Base-by-base conservation (phyloP, 139 green algal genomes). In the Chlorella sorokiniana region DNA sequence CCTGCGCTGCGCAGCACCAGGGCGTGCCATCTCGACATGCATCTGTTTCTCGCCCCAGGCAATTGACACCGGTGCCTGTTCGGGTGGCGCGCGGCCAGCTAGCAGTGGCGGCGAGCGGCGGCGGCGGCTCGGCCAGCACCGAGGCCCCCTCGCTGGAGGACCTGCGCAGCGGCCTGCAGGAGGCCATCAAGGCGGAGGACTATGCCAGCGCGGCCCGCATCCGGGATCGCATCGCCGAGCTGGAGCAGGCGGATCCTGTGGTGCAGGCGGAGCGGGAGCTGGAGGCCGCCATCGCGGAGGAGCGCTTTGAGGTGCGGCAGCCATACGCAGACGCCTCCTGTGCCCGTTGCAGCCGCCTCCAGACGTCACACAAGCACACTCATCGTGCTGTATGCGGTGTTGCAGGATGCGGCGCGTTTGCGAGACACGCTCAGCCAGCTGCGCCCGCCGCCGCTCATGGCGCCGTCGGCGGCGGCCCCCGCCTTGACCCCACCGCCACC, bases 391-490 rank as follows among this genome's bases (percentile, higher is more conserved):
- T 27, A 1, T 73, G 41, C 37, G 16, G 11, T 25, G 23, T 22
- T 62, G 56, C 71, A 75, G 61, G 81, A 86, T 33, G 81, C 81
- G 5, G 81, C 81, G 4, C n/a, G 4, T 10, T 14, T 86, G 81
- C 40, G 81, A 7, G 81, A 86, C 27, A 56, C 59, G 14, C 35
- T 86, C 8, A 56, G 45, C 9, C 5, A 77, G 40, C 29, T 86
- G 40, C 54, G 18, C 10, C 81, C 81, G 37, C 81, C 81, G 37
- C 59, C 71, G 61, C 61, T n/a, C n/a, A n/a, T n/a, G n/a, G n/a
- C 75, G 22, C 29, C n/a, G 5, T 7, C 42, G 5, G n/a, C 31
- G 16, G 29, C 52, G 9, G 42, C 41, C 1, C 42, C 69, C 18
- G n/a, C 37, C 5, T 79, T 56, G 73, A 79, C 54, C 51, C 52